Percentiles rank a stretch among this genome's conserved stretches.
Evolutionary conservation across 148 eudicot genomes (phyloP).

Genomic region (Camellia lanceoleosa): DNA sequence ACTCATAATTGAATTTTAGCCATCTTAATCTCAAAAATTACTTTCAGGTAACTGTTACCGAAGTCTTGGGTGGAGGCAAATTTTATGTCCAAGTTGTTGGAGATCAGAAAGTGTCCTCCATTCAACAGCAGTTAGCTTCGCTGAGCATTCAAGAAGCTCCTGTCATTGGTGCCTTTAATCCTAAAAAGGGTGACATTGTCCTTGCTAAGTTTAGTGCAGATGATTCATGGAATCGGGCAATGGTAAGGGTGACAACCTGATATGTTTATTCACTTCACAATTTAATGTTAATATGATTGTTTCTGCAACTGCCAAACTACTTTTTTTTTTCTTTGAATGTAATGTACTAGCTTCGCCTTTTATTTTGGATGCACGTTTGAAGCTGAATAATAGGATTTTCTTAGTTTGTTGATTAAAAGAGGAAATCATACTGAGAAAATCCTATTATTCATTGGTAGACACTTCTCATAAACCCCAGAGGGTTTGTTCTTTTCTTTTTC

Average conservation of each 20-base stretch:
- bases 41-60: constrained; percentile 76
- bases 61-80: constrained; percentile 80
- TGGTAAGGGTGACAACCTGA: constrained; percentile 44
- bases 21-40: constrained; percentile 7
- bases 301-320: not conserved
- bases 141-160: constrained; percentile 70
- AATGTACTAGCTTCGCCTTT: not conserved
- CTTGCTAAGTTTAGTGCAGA: constrained; percentile 88
- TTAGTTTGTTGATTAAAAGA: too few relatives aligned
- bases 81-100: constrained; percentile 79
- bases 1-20: not conserved
- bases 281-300: not conserved
- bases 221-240: constrained; percentile 92
- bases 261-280: not conserved
- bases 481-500: not conserved
- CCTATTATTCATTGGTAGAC: too few relatives aligned
- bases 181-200: constrained; percentile 83
- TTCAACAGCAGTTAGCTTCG: constrained; percentile 83
- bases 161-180: constrained; percentile 68
- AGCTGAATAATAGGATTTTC: not conserved
- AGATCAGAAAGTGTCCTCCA: constrained; percentile 65
- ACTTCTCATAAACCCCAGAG: too few relatives aligned
- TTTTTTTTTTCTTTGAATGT: not conserved
- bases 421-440: too few relatives aligned
- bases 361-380: constrained; percentile 19